Conservation (phyloP, 1,139 yeast genomes). For the Kurtzmaniella quercitrusa region DNA sequence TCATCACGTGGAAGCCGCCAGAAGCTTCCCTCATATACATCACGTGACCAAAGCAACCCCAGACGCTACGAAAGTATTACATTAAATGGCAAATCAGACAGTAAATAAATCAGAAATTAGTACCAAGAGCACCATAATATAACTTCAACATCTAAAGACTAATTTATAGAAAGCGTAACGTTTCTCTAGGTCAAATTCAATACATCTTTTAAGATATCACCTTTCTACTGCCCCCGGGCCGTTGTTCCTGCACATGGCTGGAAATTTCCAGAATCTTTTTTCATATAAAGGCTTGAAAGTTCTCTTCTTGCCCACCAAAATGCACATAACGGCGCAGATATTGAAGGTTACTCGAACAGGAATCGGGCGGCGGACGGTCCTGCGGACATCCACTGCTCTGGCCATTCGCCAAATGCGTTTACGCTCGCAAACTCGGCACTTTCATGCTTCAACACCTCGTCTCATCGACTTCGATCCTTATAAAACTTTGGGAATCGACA, state of each 20-base stretch:
- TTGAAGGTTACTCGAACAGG: background rate
- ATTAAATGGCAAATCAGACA: no score
- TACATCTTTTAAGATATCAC: no score
- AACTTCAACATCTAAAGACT: no score
- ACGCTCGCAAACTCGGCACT: slow-evolving; percentile 8
- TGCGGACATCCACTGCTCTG: background rate
- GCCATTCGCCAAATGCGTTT: background rate
- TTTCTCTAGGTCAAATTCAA: no score
- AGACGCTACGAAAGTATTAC: background rate
- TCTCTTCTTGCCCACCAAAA: background rate
- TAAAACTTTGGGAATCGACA: slow-evolving; percentile 71
- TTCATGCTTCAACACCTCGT: slow-evolving; percentile 22
- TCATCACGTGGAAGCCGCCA: no score
- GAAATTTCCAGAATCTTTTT: background rate
- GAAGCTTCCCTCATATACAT: background rate
- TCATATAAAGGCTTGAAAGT: background rate
- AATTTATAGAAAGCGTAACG: no score
- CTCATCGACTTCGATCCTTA: slow-evolving; percentile 69
- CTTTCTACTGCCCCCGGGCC: no score
- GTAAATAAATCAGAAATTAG: no score
- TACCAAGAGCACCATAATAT: no score
- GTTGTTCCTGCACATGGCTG: background rate
- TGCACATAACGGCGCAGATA: background rate
- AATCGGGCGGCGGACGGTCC: background rate
- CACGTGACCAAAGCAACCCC: background rate